Evolutionary conservation across 2,329 filamentous ascomycete genomes (phyloP).

Genomic region (Ophiocordyceps camponoti-saundersi): DNA sequence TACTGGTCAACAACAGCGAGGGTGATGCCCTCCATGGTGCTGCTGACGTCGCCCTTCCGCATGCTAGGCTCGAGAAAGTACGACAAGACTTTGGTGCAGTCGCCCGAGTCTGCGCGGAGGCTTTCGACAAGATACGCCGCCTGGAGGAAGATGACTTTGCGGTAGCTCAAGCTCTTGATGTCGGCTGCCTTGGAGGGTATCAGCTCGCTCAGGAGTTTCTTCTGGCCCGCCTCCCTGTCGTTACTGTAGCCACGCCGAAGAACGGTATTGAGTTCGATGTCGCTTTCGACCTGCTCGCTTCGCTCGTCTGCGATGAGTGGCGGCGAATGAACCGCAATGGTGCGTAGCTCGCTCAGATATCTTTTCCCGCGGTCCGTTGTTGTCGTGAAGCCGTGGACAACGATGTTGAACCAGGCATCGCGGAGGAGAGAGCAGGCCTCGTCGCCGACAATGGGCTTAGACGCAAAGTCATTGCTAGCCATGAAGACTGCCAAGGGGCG

Average conservation of each 20-base stretch:
- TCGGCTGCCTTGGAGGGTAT: conserved; percentile 64
- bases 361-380: conserved; percentile 56
- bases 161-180: conserved; percentile 69
- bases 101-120: conserved; percentile 67
- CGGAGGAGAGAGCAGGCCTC: conserved; percentile 59
- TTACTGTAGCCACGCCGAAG: conserved; percentile 71
- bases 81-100: conserved; percentile 74
- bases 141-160: conserved; percentile 83
- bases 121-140: conserved; percentile 81
- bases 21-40: conserved; percentile 46
- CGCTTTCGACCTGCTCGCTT: conserved; percentile 81
- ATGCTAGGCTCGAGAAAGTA: conserved; percentile 93
- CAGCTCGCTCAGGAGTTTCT: conserved; percentile 56
- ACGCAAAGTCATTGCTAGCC: conserved; percentile 42
- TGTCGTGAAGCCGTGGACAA: conserved; percentile 76
- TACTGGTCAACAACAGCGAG: conserved; percentile 64
- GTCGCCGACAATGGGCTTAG: conserved; percentile 37
- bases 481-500: conserved; percentile 78
- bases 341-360: conserved; percentile 59
- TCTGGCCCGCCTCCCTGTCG: conserved; percentile 64
- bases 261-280: conserved; percentile 91
- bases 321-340: conserved; percentile 74
- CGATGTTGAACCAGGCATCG: conserved; percentile 97
- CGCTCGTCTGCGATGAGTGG: conserved; percentile 78
- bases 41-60: conserved; percentile 45